A percentile compares a stretch with the other conserved stretches of the same genome.
Evolutionary conservation across 2,329 filamentous ascomycete genomes (phyloP).

Genomic region (Fusarium torreyae): DNA sequence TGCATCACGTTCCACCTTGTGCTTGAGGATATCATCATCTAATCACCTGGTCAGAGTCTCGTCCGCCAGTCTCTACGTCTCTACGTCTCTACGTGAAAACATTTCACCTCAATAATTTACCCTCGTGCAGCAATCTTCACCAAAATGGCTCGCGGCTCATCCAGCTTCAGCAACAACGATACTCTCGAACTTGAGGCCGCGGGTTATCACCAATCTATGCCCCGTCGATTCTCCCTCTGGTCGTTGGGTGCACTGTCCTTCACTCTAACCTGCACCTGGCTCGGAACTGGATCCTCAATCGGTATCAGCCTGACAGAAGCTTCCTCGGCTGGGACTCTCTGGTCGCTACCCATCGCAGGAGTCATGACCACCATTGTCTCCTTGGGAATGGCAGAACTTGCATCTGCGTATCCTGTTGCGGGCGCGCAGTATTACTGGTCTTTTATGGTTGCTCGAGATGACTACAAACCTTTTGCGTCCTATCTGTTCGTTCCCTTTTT

Average conservation of each 20-base stretch:
- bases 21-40: neutral
- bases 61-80: too few relatives aligned
- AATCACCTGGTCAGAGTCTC: neutral
- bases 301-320: constrained; percentile 50
- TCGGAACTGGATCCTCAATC: constrained; percentile 50
- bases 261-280: constrained; percentile 53
- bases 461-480: constrained; percentile 47
- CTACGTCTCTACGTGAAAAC: neutral
- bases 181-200: constrained; percentile 52
- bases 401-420: constrained; percentile 49
- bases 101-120: neutral
- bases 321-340: constrained; percentile 47
- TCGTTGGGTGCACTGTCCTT: constrained; percentile 50
- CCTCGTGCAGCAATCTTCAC: neutral
- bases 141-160: constrained; percentile 6
- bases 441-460: constrained; percentile 42
- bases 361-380: constrained; percentile 49
- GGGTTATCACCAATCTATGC: constrained; percentile 52
- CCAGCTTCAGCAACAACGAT: constrained; percentile 28
- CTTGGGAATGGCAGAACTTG: constrained; percentile 48
- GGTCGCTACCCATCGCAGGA: constrained; percentile 49
- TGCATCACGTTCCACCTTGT: neutral
- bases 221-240: constrained; percentile 50
- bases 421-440: constrained; percentile 51
- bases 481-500: constrained; percentile 26